A percentile compares a stretch with the other conserved stretches of the same genome.
Evolutionary conservation across 805 yeast species (phyloP).

Genomic region (Spathaspora sp.): DNA sequence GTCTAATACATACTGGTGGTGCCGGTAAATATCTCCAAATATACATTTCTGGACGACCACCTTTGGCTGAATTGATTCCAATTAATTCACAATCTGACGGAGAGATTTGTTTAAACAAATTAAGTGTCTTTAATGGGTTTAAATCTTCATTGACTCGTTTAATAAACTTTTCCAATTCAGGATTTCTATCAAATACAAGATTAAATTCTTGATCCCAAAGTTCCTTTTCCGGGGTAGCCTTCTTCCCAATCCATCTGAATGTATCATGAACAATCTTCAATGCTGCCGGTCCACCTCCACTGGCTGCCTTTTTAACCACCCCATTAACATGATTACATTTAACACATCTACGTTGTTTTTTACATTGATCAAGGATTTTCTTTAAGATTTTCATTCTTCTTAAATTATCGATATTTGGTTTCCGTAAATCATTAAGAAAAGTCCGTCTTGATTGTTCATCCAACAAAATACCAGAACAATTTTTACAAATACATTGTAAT

Average conservation of each 20-base stretch:
- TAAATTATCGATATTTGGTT: slow-evolving; percentile 86
- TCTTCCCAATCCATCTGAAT: slow-evolving; percentile 93
- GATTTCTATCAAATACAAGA: slow-evolving; percentile 67
- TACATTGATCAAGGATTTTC: slow-evolving; percentile 84
- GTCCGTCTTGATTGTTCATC: slow-evolving; percentile 68
- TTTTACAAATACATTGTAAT: slow-evolving; percentile 86
- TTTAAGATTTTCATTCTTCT: slow-evolving; percentile 88
- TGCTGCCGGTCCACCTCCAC: slow-evolving; percentile 90
- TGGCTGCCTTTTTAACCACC: slow-evolving; percentile 93
- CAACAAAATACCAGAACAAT: slow-evolving; percentile 74
- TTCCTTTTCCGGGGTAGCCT: slow-evolving; percentile 75
- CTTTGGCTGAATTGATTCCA: slow-evolving; percentile 82
- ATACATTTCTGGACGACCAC: slow-evolving; percentile 94
- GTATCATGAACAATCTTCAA: slow-evolving; percentile 93
- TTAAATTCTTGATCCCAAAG: slow-evolving; percentile 87
- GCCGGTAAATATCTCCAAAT: slow-evolving; percentile 97
- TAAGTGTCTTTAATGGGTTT: slow-evolving; percentile 86
- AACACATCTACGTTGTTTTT: slow-evolving; percentile 88
- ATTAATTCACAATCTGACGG: slow-evolving; percentile 89
- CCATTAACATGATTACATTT: slow-evolving; percentile 89
- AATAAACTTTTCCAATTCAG: slow-evolving; percentile 84
- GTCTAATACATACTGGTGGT: slow-evolving; percentile 98
- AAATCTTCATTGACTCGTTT: slow-evolving; percentile 89
- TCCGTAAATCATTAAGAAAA: slow-evolving; percentile 73
- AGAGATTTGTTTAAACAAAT: slow-evolving; percentile 78